Conservation (phyloP, 768 basidiomycete species). For the Sistotremastrum niveocremeum region DNA sequence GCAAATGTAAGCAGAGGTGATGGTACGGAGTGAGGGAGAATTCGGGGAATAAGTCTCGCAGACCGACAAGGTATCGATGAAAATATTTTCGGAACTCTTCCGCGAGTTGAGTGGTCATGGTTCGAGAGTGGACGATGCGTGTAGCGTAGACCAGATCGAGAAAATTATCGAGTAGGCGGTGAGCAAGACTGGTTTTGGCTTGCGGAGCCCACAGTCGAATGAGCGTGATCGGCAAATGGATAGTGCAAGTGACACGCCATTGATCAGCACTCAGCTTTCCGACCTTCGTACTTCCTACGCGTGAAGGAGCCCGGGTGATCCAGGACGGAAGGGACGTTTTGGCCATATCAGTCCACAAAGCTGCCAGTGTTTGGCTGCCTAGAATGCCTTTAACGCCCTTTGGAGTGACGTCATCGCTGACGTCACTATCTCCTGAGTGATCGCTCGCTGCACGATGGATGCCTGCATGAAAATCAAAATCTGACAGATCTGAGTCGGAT, state of each 20-base stretch:
- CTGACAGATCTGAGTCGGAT: too few relatives aligned
- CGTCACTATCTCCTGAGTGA: too few relatives aligned
- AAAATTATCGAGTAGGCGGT: slow-evolving; percentile 17
- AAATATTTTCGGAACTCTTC: slow-evolving; percentile 3
- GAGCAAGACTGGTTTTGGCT: neutral
- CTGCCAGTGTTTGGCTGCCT: too few relatives aligned
- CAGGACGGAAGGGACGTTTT: slow-evolving; percentile 12
- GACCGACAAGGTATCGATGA: slow-evolving; percentile 9
- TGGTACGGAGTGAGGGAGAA: slow-evolving; percentile 16
- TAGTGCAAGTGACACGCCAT: slow-evolving; percentile 9
- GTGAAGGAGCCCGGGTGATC: slow-evolving; percentile 7
- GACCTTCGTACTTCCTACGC: slow-evolving; percentile 7
- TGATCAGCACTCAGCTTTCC: slow-evolving; percentile 15
- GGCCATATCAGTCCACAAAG: slow-evolving; percentile 8
- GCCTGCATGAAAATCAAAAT: too few relatives aligned
- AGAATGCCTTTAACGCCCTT: too few relatives aligned
- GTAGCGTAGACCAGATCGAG: slow-evolving; percentile 17
- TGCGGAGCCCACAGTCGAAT: slow-evolving; percentile 11
- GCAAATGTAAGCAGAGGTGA: slow-evolving; percentile 21
- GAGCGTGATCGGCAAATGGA: slow-evolving; percentile 11
- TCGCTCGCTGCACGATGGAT: too few relatives aligned
- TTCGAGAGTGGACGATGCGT: slow-evolving; percentile 9
- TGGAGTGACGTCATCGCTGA: too few relatives aligned
- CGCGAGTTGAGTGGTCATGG: slow-evolving; percentile 4
- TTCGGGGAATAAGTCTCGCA: slow-evolving; percentile 13